Evolutionary conservation across 2,329 filamentous ascomycete species (phyloP), one percentile per base, ranked within the genome.

Genomic region (Colletotrichum sansevieriae): DNA sequence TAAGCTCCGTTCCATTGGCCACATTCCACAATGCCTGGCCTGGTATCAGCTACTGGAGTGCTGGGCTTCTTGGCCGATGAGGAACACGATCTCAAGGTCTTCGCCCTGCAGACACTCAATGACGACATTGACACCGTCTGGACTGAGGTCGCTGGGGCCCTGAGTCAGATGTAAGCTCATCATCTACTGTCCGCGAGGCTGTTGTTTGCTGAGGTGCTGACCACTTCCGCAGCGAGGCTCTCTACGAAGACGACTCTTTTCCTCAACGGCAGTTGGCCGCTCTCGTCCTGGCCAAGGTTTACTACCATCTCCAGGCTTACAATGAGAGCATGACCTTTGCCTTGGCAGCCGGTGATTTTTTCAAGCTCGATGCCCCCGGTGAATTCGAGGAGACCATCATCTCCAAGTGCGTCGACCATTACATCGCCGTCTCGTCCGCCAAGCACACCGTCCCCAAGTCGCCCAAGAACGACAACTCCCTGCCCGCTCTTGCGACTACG

Each of bases 361-460:
- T 99, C 86, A 93, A 97, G 83, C 88, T 98, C 73, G 93, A 98
- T 76, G 88, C 91, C 63, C 91, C 93, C 60, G 92, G 94, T 81
- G 96, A 99, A 84, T 99, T 97, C 77, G 96, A 99, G 81, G 95
- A 99, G 84, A 99, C 96, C 65, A 98, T 99, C 83, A 95, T 98
- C 80, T 95, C 95, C 69, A 98, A 97, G 87, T 99, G 96, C 78
- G 90, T 99, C 76, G 96, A 99, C 81, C 97, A 97, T 73, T 99
- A 98, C 83, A 98, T 99, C 76, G 91, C 93, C 68, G 87, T 95
- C 49, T 86, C 84, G 58, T 83, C 85, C 49, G 82, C 85, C 70
- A 83, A 85, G 73, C 84, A 88, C 74, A 76, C 79, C 20, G 79
- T 82, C 13, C 76, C 85, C 55, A 81, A 81, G 73, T 77, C 77